Base-by-base conservation (phyloP, 179 eudicot genomes). In the Amaranthus tricolor region DNA sequence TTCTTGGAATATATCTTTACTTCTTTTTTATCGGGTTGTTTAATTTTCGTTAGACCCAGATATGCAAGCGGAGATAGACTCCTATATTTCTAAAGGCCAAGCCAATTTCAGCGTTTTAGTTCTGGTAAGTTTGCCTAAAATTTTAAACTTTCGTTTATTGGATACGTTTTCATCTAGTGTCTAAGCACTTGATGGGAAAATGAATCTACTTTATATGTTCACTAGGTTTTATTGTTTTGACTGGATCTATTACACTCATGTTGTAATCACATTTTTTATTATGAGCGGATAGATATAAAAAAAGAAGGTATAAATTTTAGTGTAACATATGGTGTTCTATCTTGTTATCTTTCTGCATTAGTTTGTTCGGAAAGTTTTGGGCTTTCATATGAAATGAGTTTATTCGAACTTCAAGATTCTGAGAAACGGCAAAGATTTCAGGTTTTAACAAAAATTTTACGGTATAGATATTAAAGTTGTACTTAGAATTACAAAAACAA, bases 61-160 rank as follows among this genome's bases (percentile, higher is more conserved):
- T 51, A 94, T 94, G 97, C 93, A 92, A 74, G 81, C 79, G 79
- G 96, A 92, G 85, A 89, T 94, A 53, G 89, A 90, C 80, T 80
- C 85, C 5, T 76, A 88, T 71, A 72, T 87, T 68, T 88, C 89
- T 69, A 85, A 73, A 73, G 94, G 97, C 64, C 85, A 85, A 75
- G 98, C 94, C 56, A 72, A 80, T 71, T 94, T 92, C 82, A 77
- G 55, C 51, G 86, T 94, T 61, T 81, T 77, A 66, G 76, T 88
- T 61, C 86, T 90, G 89, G 98, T 94, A 89, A 17, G 92, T 87
- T 74, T 69, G n/a, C 57, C 57, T 12, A 21, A n/a, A 24, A 62
- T 55, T 47, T 67, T 49, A 10, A 13, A 10, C 7, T 70, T 45
- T 9, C 56, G 9, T 65, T 76, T 19, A 50, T 15, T 43, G 11